Percentiles rank a stretch among this genome's conserved stretches.
Conservation (phyloP, 1,284 basidiomycete species). For the Dichomitus squalens region DNA sequence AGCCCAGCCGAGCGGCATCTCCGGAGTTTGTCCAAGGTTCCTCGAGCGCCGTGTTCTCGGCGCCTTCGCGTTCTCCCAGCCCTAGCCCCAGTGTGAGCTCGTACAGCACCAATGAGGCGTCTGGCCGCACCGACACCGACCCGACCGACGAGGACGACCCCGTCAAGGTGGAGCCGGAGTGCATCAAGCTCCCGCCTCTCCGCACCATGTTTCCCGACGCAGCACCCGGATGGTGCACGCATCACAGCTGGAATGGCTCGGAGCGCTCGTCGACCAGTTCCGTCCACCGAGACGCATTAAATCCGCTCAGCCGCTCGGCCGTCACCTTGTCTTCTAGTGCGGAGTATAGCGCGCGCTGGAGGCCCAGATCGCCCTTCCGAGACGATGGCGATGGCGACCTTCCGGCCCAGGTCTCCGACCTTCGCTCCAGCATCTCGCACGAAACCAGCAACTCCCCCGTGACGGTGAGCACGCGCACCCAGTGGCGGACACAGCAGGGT, state of each 20-base stretch:
- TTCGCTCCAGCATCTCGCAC: constrained; percentile 6
- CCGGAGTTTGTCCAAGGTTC: constrained; percentile 15
- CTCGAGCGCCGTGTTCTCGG: not conserved
- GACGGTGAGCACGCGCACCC: not conserved
- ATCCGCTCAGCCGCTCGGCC: not conserved
- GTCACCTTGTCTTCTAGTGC: not conserved
- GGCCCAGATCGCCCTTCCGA: constrained; percentile 1
- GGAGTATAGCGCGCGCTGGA: not conserved
- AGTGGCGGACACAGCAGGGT: not conserved
- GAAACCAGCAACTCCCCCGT: not conserved
- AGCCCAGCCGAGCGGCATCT: not conserved
- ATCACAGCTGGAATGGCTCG: not conserved
- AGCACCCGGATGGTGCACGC: not conserved
- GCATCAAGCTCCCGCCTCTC: constrained; percentile 5
- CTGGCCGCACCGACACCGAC: constrained; percentile 15
- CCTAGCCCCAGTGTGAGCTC: constrained; percentile 17
- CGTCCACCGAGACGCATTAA: not conserved
- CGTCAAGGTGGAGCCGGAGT: constrained; percentile 10
- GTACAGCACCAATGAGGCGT: constrained; percentile 8
- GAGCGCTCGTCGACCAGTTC: not conserved
- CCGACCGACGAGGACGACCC: constrained; percentile 17
- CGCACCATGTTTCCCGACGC: not conserved
- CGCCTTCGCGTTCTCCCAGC: constrained; percentile 13
- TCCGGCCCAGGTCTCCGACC: not conserved
- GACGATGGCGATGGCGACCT: not conserved